phyloP scores from a whole-genome alignment of 2,329 filamentous ascomycete species.

The Cyphellophora attinorum region DNA sequence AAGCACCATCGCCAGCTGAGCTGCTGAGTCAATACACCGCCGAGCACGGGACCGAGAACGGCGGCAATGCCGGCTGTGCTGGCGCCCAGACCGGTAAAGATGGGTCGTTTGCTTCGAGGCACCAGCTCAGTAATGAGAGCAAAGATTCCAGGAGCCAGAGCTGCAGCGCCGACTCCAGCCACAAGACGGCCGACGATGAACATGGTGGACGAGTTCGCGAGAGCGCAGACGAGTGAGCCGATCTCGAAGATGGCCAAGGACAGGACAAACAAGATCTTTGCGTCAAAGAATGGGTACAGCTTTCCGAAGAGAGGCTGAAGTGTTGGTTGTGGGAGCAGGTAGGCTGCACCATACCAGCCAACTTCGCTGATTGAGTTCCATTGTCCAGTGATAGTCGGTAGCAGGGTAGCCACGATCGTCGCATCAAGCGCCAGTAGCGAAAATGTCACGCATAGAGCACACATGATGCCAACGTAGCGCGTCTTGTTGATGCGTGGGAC shows the following conservation, averaged over 20 bases:
- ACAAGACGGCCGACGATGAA: constrained; percentile 27
- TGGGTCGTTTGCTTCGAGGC: constrained; percentile 24
- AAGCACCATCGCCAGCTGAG: constrained; percentile 27
- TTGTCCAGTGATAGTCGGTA: constrained; percentile 27
- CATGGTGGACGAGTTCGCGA: constrained; percentile 20
- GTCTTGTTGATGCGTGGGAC: no score
- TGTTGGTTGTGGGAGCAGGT: constrained; percentile 31
- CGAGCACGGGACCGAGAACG: constrained; percentile 32
- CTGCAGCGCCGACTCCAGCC: constrained; percentile 24
- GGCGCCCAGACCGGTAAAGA: constrained; percentile 23
- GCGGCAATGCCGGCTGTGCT: constrained; percentile 27
- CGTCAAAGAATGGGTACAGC: constrained; percentile 35
- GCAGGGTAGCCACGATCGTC: constrained; percentile 27
- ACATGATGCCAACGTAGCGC: no score
- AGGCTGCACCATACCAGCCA: constrained; percentile 27
- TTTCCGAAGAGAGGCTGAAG: constrained; percentile 39
- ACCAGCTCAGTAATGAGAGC: constrained; percentile 26
- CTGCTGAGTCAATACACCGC: constrained; percentile 28
- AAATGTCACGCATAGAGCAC: no score
- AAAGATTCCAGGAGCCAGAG: constrained; percentile 31
- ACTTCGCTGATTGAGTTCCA: constrained; percentile 26
- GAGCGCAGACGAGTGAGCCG: constrained; percentile 22
- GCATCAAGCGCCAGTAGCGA: constrained; percentile 9
- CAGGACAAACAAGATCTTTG: constrained; percentile 21
- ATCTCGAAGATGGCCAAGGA: constrained; percentile 24